Conservation (phyloP, 805 yeast species). For the Dipodascus geniculatus region DNA sequence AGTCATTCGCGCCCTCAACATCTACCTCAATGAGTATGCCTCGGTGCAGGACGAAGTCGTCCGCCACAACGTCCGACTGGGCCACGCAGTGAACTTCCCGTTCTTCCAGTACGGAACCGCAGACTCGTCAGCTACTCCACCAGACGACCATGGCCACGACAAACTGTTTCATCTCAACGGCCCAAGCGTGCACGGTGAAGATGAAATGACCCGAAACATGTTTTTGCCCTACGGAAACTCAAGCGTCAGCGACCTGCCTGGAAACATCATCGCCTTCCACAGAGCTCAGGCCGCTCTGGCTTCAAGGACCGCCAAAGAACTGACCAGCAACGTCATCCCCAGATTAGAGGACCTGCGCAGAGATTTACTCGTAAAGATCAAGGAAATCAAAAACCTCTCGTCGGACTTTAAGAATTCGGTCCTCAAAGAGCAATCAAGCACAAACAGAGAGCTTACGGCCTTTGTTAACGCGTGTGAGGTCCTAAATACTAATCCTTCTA, state of each 20-base stretch:
- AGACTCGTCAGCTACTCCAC: constrained; percentile 15
- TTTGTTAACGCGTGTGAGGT: constrained; percentile 55
- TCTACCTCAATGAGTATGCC: constrained; percentile 67
- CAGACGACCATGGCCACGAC: not conserved
- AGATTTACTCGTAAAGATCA: constrained; percentile 73
- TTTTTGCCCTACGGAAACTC: constrained; percentile 72
- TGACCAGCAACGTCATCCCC: constrained; percentile 50
- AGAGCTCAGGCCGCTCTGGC: constrained; percentile 48
- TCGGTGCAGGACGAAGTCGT: constrained; percentile 81
- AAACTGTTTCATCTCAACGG: not conserved
- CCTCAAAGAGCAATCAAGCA: constrained; percentile 52
- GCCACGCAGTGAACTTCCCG: constrained; percentile 59
- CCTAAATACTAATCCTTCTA: constrained; percentile 37
- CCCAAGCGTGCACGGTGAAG: constrained; percentile 21
- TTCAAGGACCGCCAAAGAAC: constrained; percentile 44
- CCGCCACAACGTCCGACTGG: constrained; percentile 68
- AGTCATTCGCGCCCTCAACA: constrained; percentile 60
- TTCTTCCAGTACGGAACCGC: constrained; percentile 29
- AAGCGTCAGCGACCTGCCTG: constrained; percentile 75
- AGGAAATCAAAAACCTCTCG: constrained; percentile 71
- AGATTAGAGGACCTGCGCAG: constrained; percentile 56
- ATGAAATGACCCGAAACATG: constrained; percentile 27
- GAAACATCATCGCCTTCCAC: constrained; percentile 54
- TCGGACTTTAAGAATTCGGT: constrained; percentile 78
- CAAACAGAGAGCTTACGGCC: constrained; percentile 42